phyloP scores from a whole-genome alignment of 257 asterid species.

The Mitragyna speciosa region DNA sequence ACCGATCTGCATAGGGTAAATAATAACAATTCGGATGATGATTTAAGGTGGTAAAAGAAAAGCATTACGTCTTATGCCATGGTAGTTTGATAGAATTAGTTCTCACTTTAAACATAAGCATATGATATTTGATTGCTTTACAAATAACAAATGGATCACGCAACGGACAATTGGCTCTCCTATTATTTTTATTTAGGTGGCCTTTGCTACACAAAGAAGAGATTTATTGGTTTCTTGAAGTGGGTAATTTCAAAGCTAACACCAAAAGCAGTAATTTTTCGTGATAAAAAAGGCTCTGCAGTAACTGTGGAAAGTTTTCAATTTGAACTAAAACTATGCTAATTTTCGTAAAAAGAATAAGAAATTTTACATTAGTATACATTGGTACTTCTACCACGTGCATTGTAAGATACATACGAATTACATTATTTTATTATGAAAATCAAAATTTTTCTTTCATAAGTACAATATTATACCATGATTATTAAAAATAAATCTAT shows the following conservation, averaged over 20 bases:
- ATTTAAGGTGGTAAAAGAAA: background rate
- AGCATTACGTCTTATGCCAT: background rate
- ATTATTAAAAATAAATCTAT: too few species aligned
- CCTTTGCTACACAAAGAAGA: background rate
- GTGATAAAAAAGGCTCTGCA: background rate
- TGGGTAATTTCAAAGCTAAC: background rate
- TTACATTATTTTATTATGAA: too few species aligned
- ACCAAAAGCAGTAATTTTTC: background rate
- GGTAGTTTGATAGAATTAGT: slow-evolving; percentile 10
- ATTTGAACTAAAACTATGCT: background rate
- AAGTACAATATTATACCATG: too few species aligned
- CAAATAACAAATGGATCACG: background rate
- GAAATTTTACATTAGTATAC: too few species aligned
- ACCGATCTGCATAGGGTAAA: background rate
- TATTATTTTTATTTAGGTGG: background rate
- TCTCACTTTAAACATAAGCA: slow-evolving; percentile 5
- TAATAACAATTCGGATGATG: background rate
- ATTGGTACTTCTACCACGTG: too few species aligned
- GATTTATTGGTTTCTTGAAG: too few species aligned
- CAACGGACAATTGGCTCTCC: background rate
- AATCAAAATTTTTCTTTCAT: too few species aligned
- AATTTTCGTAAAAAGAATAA: background rate
- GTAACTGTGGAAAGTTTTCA: too few species aligned
- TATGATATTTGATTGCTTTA: background rate
- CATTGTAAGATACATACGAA: background rate